phyloP scores from a whole-genome alignment of 2,329 filamentous ascomycete species.

The Scortechinia acanthostroma region DNA sequence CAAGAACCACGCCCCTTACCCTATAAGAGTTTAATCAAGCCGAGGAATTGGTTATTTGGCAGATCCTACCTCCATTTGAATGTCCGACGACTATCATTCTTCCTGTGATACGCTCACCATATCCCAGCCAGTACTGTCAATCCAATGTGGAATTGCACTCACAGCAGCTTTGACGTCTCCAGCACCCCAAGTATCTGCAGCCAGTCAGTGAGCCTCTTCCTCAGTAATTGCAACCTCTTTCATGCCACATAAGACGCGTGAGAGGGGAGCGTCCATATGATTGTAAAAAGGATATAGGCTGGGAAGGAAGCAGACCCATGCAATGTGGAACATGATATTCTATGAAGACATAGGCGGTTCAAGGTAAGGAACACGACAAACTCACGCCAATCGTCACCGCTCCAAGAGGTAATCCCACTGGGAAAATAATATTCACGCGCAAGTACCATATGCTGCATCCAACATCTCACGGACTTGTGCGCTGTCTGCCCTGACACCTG shows the following conservation, averaged over 20 bases:
- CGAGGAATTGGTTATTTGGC: too few relatives aligned
- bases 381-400: slow-evolving; percentile 47
- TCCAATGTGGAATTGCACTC: slow-evolving; percentile 33
- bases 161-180: slow-evolving; percentile 44
- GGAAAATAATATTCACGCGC: slow-evolving; percentile 45
- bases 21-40: too few relatives aligned
- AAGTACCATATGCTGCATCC: slow-evolving; percentile 36
- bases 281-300: too few relatives aligned
- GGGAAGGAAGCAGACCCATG: too few relatives aligned
- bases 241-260: too few relatives aligned
- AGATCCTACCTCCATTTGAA: slow-evolving; percentile 45
- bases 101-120: too few relatives aligned
- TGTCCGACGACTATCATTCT: slow-evolving; percentile 44
- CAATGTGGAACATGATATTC: too few relatives aligned
- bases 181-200: slow-evolving; percentile 39
- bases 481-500: slow-evolving; percentile 41
- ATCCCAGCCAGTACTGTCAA: slow-evolving; percentile 26
- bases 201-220: not conserved
- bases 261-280: too few relatives aligned
- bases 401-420: slow-evolving; percentile 47
- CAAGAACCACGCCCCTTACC: slow-evolving; percentile 45
- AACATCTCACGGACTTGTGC: slow-evolving; percentile 32
- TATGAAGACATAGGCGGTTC: too few relatives aligned
- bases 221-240: not conserved
- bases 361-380: not conserved